Evolutionary conservation across 257 asterid genomes (phyloP).

Genomic region (Ehretia macrophylla): DNA sequence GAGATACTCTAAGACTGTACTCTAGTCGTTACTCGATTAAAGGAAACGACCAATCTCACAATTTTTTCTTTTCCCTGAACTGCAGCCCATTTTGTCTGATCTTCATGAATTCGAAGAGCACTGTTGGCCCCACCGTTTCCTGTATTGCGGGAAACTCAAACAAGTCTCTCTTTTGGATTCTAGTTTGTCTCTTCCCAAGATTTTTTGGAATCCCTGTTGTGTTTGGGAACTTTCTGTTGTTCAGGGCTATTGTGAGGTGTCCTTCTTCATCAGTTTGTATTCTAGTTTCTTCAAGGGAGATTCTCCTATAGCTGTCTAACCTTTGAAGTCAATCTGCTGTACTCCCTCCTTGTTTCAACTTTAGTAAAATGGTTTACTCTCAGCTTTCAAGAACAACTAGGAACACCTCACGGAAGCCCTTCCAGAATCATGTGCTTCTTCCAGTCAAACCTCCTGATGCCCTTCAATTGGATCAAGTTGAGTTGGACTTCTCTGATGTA

Average conservation of each 20-base stretch:
- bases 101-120: conserved; percentile 64
- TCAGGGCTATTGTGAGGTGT: conserved; percentile 47
- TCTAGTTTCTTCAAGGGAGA: conserved; percentile 21
- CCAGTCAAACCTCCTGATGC: conserved; percentile 33
- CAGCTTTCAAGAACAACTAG: conserved; percentile 28
- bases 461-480: conserved; percentile 33
- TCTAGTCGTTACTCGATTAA: too few relatives aligned
- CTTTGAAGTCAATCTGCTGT: conserved; percentile 10
- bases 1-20: too few relatives aligned
- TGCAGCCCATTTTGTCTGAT: conserved; percentile 35
- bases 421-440: conserved; percentile 28
- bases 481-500: conserved; percentile 61
- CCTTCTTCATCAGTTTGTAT: conserved; percentile 28
- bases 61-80: conserved; percentile 8
- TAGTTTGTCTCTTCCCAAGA: conserved; percentile 44
- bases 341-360: conserved; percentile 10
- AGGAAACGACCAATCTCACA: conserved; percentile 1
- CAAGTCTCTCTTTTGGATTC: conserved; percentile 34
- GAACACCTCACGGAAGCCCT: conserved; percentile 28
- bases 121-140: conserved; percentile 63
- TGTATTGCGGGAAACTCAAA: conserved; percentile 57
- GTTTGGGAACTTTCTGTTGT: conserved; percentile 38
- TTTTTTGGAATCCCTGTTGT: conserved; percentile 41
- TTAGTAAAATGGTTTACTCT: conserved; percentile 53
- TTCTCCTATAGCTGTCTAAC: conserved; percentile 12